These are phyloP conservation scores for Xylariomycetidae sp. DNA, from an alignment of 2,329 filamentous ascomycete genomes.

Conservation along the genomic window DNA sequence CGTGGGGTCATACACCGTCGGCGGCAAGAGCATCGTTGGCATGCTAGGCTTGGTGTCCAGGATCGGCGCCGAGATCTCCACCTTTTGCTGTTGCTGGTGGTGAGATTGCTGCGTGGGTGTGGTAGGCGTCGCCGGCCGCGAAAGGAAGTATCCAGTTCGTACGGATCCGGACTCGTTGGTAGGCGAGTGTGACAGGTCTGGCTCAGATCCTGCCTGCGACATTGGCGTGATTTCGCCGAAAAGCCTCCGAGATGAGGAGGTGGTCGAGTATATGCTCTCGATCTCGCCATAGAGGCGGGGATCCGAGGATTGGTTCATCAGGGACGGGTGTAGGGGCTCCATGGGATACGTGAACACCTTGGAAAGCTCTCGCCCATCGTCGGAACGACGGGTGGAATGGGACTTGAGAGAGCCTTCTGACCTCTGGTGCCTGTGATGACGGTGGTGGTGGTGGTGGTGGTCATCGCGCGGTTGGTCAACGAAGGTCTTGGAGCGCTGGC, in stretches of 20 bases:
- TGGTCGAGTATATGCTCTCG: slow-evolving; percentile 21
- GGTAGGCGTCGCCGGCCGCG: slow-evolving; percentile 23
- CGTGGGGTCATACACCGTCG: slow-evolving; percentile 49
- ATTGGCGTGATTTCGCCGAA: slow-evolving; percentile 25
- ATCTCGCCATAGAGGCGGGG: slow-evolving; percentile 25
- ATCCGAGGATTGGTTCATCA: slow-evolving; percentile 18
- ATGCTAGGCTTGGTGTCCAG: slow-evolving; percentile 39
- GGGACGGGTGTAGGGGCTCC: slow-evolving; percentile 10
- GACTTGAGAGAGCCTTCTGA: slow-evolving; percentile 16
- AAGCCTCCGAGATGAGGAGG: slow-evolving; percentile 19
- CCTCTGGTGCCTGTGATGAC: slow-evolving; percentile 6
- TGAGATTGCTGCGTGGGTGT: slow-evolving; percentile 7
- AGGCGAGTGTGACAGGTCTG: slow-evolving; percentile 26
- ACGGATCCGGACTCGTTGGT: slow-evolving; percentile 19
- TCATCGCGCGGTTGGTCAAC: slow-evolving; percentile 4
- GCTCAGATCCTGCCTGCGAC: slow-evolving; percentile 19
- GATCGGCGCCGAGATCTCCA: slow-evolving; percentile 44
- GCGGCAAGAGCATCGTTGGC: slow-evolving; percentile 44
- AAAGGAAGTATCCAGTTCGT: too few species aligned
- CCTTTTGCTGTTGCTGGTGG: slow-evolving; percentile 2
- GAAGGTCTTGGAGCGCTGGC: slow-evolving; percentile 2
- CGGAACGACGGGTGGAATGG: slow-evolving; percentile 13
- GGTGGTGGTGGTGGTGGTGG: slow-evolving; percentile 9
- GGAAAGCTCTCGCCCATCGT: slow-evolving; percentile 18
- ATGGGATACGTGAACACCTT: slow-evolving; percentile 14